Conservation (phyloP, 805 yeast species). For the Suhomyces sp. region DNA sequence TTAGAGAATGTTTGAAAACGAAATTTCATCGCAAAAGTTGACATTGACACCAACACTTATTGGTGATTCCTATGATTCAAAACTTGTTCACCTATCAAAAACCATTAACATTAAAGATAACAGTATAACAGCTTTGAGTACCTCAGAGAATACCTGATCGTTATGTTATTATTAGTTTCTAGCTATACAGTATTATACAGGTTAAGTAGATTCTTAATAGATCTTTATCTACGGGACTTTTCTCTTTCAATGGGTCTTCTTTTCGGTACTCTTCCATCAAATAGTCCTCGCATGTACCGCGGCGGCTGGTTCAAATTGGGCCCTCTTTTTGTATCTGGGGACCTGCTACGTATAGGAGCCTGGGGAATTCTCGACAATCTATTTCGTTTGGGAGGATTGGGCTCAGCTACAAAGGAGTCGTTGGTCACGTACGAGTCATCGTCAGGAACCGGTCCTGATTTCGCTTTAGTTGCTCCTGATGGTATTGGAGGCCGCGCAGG, state of each 20-base stretch:
- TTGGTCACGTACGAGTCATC: constrained; percentile 26
- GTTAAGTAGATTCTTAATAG: no score
- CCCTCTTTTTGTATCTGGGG: constrained; percentile 8
- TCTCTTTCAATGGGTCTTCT: constrained; percentile 1
- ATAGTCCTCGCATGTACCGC: constrained; percentile 39
- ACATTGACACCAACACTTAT: no score
- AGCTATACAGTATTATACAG: neutral
- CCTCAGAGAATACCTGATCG: no score
- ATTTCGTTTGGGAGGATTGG: constrained; percentile 6
- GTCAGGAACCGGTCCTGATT: neutral
- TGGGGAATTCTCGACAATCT: constrained; percentile 22
- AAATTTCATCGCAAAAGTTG: no score
- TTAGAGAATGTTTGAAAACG: no score
- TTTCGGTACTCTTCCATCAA: constrained; percentile 15
- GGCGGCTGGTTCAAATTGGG: constrained; percentile 46
- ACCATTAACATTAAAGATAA: no score
- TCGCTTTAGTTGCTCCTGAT: neutral
- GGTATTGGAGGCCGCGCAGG: neutral
- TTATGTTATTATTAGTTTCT: neutral
- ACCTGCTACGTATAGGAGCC: constrained; percentile 5
- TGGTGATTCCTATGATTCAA: no score
- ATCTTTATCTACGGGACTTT: constrained; percentile 8
- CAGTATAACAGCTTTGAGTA: no score
- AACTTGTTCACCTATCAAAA: no score
- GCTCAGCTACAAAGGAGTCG: constrained; percentile 28